These are phyloP conservation scores for Geum urbanum DNA, from an alignment of 306 rosid genomes.

Conservation along the genomic window DNA sequence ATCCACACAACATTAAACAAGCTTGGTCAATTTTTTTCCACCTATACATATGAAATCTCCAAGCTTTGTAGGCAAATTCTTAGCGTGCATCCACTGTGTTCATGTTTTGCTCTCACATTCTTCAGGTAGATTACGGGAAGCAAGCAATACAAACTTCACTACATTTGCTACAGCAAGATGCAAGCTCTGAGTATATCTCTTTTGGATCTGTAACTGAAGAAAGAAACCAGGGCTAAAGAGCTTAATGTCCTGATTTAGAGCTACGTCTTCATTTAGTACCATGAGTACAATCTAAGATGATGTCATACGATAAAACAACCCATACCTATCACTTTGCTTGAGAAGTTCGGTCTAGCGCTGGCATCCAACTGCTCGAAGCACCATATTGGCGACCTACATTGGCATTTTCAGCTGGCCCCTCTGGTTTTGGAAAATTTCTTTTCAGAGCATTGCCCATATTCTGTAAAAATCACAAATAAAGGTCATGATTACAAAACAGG, in stretches of 20 bases:
- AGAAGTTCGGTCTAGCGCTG: not conserved
- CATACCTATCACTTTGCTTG: conserved; percentile 14
- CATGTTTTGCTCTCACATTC: not conserved
- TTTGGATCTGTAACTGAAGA: conserved; percentile 23
- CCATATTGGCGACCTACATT: not conserved
- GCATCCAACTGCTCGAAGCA: conserved; percentile 25
- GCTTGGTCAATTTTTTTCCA: conserved; percentile 21
- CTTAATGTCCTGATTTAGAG: not conserved
- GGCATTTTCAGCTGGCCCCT: conserved; percentile 7
- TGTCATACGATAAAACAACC: not conserved
- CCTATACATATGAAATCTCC: conserved; percentile 22
- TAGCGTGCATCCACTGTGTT: conserved; percentile 5
- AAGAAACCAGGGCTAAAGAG: not conserved
- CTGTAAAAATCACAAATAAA: conserved; percentile 33
- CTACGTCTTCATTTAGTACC: not conserved
- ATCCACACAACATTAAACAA: conserved; percentile 27
- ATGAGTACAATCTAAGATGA: not conserved
- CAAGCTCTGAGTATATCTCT: conserved; percentile 16
- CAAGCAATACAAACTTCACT: conserved; percentile 13
- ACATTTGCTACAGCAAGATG: not conserved
- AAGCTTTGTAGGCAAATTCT: conserved; percentile 10
- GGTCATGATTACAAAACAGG: not conserved
- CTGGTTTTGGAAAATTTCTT: not conserved
- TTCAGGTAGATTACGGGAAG: conserved; percentile 1
- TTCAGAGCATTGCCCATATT: conserved; percentile 23